Base-by-base conservation (phyloP, 208 protist genomes). In the Porcisia hertigi region DNA sequence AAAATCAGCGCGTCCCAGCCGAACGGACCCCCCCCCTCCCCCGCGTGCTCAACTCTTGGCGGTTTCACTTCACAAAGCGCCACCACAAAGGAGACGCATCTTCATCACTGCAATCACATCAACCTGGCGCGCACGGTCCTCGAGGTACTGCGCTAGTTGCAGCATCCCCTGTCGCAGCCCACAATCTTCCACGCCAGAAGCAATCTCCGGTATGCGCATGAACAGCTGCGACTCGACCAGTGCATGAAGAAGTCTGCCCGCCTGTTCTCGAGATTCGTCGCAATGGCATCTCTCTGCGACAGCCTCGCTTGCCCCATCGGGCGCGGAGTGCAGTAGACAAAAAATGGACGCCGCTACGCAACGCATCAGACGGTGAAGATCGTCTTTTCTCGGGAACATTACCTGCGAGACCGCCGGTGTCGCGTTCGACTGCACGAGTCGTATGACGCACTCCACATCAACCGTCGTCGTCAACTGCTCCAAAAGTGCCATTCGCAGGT, bases 31-130 rank as follows among this genome's bases (percentile, higher is more conserved):
- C 16, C 57, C 57, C 57, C 3, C 9, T 60, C 12, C 34, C 47
- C 12, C 30, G 25, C 47, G n/a, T 20, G 23, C 25, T 20, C 34
- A n/a, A 43, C 9, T 49, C 63, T 16, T 18, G 1, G 12, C 0
- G 25, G 47, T 57, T 36, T n/a, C 11, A 43, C 69, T 16, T 59
- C 53, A 72, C 4, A 69, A 14, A 53, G 69, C 57, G 7, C 65
- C 71, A 0, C 57, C 52, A 58, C 64, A 81, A 11, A 81, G 64
- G 20, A 81, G 71, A 43, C 49, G 39, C n/a, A 73, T 65, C 39
- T 77, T 82, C 20, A 82, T 30, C 39, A 82, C 41, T 0, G 66
- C 14, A 3, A 36, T n/a, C 49, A 8, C 41, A 18, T 82, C 77
- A 1, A 39, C 25, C 18, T 58, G 16, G 25, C n/a, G 66, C 1